Evolutionary conservation across 169 alveolate species (phyloP).

Genomic region (Babesia bovis): DNA sequence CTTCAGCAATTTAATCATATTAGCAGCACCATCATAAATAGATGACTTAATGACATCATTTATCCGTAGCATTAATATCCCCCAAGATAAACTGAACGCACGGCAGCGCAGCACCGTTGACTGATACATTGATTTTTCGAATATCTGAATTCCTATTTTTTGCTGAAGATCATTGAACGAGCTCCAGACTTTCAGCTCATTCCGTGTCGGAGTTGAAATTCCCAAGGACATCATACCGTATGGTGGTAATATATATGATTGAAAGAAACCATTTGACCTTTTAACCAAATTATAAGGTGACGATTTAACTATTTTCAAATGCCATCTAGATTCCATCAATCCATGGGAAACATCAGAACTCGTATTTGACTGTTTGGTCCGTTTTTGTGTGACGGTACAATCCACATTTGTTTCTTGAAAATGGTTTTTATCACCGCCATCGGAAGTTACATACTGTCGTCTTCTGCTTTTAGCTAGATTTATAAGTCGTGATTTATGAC

Average conservation of each 20-base stretch:
- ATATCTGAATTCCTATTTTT: not conserved
- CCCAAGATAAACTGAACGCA: conserved; percentile 54
- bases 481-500: no score
- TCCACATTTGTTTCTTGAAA: no score
- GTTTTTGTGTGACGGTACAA: no score
- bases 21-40: conserved; percentile 13
- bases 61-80: conserved; percentile 34
- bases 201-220: conserved; percentile 46
- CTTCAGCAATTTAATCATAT: conserved; percentile 24
- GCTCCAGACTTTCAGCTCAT: conserved; percentile 48
- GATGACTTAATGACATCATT: conserved; percentile 26
- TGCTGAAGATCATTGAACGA: conserved; percentile 32
- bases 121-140: conserved; percentile 54
- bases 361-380: not conserved
- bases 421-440: no score
- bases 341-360: not conserved
- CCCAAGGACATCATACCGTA: conserved; percentile 40
- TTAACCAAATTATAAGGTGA: not conserved
- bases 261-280: not conserved
- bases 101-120: conserved; percentile 43
- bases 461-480: no score
- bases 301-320: not conserved
- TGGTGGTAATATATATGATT: conserved; percentile 1
- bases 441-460: no score
- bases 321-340: not conserved